phyloP scores from a whole-genome alignment of 257 asterid species.

The Jacaranda copaia region DNA sequence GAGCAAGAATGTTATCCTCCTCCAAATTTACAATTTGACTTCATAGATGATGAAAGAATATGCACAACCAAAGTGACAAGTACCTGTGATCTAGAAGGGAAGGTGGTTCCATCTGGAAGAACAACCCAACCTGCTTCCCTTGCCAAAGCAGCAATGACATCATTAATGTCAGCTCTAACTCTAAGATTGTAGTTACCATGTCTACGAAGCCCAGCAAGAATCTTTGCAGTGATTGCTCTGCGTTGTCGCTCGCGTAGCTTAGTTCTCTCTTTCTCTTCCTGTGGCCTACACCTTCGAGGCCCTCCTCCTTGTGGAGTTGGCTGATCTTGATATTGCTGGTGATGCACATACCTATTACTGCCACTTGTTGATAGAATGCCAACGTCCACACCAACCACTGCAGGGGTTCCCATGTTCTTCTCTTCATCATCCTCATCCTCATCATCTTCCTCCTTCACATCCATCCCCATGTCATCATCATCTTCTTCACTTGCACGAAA shows the following conservation, averaged over 20 bases:
- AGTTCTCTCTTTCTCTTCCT: constrained; percentile 97
- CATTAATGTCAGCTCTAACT: constrained; percentile 97
- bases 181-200: constrained; percentile 97
- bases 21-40: constrained; percentile 22
- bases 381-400: constrained; percentile 59
- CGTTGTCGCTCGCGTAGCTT: constrained; percentile 96
- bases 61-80: neutral
- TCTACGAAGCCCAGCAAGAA: constrained; percentile 96
- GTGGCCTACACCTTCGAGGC: constrained; percentile 87
- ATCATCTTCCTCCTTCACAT: constrained; percentile 90
- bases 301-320: constrained; percentile 83
- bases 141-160: constrained; percentile 97
- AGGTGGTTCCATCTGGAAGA: constrained; percentile 99
- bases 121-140: constrained; percentile 99
- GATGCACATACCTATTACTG: constrained; percentile 59
- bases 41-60: constrained; percentile 1
- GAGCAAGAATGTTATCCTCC: constrained; percentile 21
- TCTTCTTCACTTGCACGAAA: constrained; percentile 84
- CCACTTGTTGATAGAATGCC: constrained; percentile 60
- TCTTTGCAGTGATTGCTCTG: constrained; percentile 96
- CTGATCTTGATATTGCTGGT: constrained; percentile 77
- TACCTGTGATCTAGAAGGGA: constrained; percentile 91
- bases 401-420: constrained; percentile 55
- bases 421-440: constrained; percentile 81
- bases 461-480: constrained; percentile 95